Evolutionary conservation across 2,329 filamentous ascomycete genomes (phyloP).

Genomic region (Colletotrichum karsti): DNA sequence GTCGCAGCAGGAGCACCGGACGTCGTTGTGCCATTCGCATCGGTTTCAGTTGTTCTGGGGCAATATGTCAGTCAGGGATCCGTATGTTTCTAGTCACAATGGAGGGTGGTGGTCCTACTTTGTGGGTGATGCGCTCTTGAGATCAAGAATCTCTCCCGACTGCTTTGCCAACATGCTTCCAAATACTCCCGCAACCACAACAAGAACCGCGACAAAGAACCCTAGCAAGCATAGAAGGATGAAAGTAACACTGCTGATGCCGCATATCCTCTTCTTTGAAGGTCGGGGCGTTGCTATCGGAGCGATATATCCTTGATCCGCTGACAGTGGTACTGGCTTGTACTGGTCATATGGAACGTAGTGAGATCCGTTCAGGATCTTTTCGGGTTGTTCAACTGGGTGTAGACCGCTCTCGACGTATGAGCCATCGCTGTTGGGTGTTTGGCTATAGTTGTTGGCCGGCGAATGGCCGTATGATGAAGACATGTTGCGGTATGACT

Average conservation of each 20-base stretch:
- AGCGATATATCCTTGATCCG: neutral
- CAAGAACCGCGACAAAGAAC: neutral
- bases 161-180: constrained; percentile 11
- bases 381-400: constrained; percentile 3
- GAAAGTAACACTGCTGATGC: neutral
- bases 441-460: neutral
- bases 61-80: neutral
- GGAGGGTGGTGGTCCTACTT: neutral
- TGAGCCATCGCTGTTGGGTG: neutral
- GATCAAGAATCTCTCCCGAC: neutral
- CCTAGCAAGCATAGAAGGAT: constrained; percentile 5
- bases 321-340: neutral
- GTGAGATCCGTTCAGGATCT: neutral
- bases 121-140: neutral
- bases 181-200: neutral
- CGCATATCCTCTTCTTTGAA: constrained; percentile 3
- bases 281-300: neutral
- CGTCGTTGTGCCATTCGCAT: neutral
- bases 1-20: neutral
- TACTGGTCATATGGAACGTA: neutral
- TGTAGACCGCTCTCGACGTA: constrained; percentile 15
- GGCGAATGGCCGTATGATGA: neutral
- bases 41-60: neutral
- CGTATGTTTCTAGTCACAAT: too few relatives aligned
- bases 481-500: neutral